phyloP scores from a whole-genome alignment of 768 basidiomycete species.

The Mycena pura region DNA sequence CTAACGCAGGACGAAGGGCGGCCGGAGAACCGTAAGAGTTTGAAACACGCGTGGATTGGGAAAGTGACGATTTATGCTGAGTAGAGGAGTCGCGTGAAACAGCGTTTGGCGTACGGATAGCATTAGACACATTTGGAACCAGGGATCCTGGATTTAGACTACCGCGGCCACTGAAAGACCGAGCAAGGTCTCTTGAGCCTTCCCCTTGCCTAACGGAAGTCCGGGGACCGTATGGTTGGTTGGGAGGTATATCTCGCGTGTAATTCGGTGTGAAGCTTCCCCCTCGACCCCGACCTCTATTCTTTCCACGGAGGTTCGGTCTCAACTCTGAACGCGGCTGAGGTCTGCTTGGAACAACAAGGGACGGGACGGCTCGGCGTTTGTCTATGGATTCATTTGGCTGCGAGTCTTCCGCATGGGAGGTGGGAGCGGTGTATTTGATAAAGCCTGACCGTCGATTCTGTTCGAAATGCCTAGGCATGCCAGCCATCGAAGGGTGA shows the following conservation, averaged over 20 bases:
- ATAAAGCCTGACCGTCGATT: neutral
- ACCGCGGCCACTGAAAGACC: no score
- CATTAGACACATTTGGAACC: no score
- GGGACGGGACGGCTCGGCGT: constrained; percentile 1
- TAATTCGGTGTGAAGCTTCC: neutral
- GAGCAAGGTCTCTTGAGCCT: no score
- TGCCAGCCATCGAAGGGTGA: neutral
- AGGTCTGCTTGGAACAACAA: constrained; percentile 5
- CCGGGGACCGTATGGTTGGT: no score
- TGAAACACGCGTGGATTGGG: no score
- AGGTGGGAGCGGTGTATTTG: neutral
- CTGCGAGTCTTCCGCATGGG: constrained; percentile 27
- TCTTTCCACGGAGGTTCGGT: neutral
- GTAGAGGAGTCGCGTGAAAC: no score
- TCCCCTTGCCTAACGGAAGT: no score
- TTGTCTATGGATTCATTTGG: constrained; percentile 28
- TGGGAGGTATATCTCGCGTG: neutral
- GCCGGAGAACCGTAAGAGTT: no score
- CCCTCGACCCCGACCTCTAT: neutral
- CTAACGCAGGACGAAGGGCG: no score
- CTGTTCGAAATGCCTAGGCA: neutral
- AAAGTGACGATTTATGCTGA: no score
- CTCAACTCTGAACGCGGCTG: neutral
- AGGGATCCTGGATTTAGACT: no score
- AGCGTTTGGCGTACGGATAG: no score